Base-by-base conservation (phyloP, 306 rosid species). In the Macrotyloma uniflorum region DNA sequence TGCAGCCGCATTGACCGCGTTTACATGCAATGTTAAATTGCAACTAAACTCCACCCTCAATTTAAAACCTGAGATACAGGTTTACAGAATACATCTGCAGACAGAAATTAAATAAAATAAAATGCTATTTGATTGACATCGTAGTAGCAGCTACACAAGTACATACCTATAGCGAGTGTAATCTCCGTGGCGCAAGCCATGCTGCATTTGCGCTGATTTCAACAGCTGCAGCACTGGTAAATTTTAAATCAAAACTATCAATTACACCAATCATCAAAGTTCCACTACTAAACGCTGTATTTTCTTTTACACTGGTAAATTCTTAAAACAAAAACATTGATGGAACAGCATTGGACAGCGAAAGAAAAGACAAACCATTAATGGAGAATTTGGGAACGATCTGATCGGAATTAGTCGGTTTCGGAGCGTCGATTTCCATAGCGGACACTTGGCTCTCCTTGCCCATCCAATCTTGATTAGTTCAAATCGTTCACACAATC, bases 141-240 rank as follows among this genome's bases (percentile, higher is more conserved):
- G 32, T 8, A 5, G 11, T 45, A 53, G 23, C 46, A 42, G 46
- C 24, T 14, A 30, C 4, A 7, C 8, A 75, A 45, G 26, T 40
- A 74, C 76, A 28, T 58, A 95, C 98, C 98, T 89, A 74, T 95
- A 92, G 77, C 97, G 98, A 77, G 97, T 87, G 83, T 95, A 95
- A 80, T 92, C 98, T 20, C 98, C 95, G 4, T 90, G 97, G 22
- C 98, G 91, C 87, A 95, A 81, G 10, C 98, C 98, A 47, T 95
- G 98, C 79, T 92, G 98, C 98, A 92, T 89, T 85, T 92, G 98
- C 35, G 98, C 97, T 18, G 97, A 90, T 86, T 95, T 95, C 83
- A 95, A 80, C 72, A 95, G 96, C 91, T 91, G 98, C 89, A 95
- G 67, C 22, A 94, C 98, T 94, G 87, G 53, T 36, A 50, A 51